These are phyloP conservation scores for Mucor irregularis DNA, from an alignment of 371 early-diverging fungal genomes.

Conservation along the genomic window DNA sequence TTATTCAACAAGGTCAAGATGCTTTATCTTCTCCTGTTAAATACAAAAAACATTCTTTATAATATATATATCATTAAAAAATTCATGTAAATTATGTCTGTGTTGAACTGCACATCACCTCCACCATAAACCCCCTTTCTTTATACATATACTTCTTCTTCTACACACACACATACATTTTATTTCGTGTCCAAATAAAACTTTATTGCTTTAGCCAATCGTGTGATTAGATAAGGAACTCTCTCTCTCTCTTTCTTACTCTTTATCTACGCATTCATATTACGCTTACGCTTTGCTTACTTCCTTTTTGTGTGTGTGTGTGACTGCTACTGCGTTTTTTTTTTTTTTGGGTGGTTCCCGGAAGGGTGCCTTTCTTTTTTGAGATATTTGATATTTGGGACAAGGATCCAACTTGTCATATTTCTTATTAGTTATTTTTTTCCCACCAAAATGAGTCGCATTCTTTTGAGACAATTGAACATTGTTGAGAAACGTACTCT, in stretches of 20 bases:
- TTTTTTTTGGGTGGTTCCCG: too few species aligned
- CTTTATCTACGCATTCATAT: neutral
- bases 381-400: too few species aligned
- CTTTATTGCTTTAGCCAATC: too few species aligned
- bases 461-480: slow-evolving; percentile 29
- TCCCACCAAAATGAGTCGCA: slow-evolving; percentile 25
- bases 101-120: too few species aligned
- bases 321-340: too few species aligned
- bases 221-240: too few species aligned
- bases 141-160: too few species aligned
- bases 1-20: slow-evolving; percentile 46
- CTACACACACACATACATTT: too few species aligned
- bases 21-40: slow-evolving; percentile 31
- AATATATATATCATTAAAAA: neutral
- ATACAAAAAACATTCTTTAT: neutral
- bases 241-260: neutral
- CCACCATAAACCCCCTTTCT: too few species aligned
- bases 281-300: neutral
- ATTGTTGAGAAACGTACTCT: slow-evolving; percentile 17
- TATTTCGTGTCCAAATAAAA: too few species aligned
- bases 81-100: too few species aligned
- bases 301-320: neutral
- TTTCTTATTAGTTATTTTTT: neutral
- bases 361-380: too few species aligned
- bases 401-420: neutral